phyloP scores from a whole-genome alignment of 768 basidiomycete genomes.

The Serpula lacrymans region DNA sequence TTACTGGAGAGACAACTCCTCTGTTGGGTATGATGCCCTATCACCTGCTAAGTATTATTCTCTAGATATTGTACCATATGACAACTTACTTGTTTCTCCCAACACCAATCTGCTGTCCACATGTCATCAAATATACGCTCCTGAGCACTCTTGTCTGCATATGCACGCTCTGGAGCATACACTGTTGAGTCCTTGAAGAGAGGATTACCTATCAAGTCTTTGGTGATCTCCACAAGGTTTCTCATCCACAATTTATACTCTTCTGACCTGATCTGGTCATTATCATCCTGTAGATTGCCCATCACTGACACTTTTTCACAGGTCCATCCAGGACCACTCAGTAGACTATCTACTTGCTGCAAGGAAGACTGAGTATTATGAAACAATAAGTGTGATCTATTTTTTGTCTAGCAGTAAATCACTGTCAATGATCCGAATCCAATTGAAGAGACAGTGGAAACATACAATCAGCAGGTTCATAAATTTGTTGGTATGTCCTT shows the following conservation, averaged over 20 bases:
- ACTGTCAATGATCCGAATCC: too few species aligned
- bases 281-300: conserved; percentile 14
- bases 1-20: conserved; percentile 13
- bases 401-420: conserved; percentile 2
- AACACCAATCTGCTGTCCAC: conserved; percentile 25
- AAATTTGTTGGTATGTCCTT: background rate
- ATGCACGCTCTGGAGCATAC: conserved; percentile 5
- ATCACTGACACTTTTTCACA: conserved; percentile 16
- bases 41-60: conserved; percentile 6
- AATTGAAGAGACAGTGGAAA: too few species aligned
- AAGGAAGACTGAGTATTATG: conserved; percentile 20
- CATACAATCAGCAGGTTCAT: background rate
- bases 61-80: background rate
- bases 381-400: conserved; percentile 15
- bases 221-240: conserved; percentile 28
- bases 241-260: conserved; percentile 25
- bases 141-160: conserved; percentile 3
- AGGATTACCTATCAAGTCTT: conserved; percentile 28
- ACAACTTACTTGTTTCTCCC: conserved; percentile 14
- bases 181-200: conserved; percentile 6
- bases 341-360: conserved; percentile 19
- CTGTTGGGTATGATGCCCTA: too few species aligned
- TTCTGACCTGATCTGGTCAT: conserved; percentile 8
- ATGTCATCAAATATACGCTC: conserved; percentile 12
- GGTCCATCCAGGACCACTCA: conserved; percentile 14